phyloP scores from a whole-genome alignment of 768 basidiomycete species.

The Lepiota brunneoincarnata region DNA sequence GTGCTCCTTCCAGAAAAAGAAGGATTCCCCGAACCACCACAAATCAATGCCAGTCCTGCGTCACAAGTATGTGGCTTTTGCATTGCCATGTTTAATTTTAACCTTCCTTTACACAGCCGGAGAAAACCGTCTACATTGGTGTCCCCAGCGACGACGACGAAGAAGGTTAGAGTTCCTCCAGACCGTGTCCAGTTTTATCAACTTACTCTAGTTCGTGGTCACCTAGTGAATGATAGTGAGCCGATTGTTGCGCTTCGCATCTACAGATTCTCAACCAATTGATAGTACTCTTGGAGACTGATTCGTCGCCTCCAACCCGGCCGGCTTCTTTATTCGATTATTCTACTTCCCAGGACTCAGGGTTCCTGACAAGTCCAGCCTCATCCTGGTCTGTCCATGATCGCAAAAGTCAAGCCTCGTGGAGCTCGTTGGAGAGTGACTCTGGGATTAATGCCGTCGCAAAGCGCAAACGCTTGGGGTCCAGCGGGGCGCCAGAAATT shows the following conservation, averaged over 20 bases:
- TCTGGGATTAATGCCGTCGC: too few species aligned
- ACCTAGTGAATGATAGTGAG: slow-evolving; percentile 2
- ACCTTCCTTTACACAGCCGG: not conserved
- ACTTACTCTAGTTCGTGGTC: not conserved
- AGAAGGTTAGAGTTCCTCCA: slow-evolving; percentile 2
- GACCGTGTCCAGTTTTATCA: not conserved
- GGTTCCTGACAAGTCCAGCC: not conserved
- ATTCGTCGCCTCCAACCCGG: not conserved
- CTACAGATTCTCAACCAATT: too few species aligned
- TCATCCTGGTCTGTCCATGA: slow-evolving; percentile 1
- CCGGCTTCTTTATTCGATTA: not conserved
- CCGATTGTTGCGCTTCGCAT: not conserved
- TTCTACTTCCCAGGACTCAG: not conserved
- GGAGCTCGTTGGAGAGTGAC: not conserved
- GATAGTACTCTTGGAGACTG: not conserved
- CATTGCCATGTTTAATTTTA: not conserved
- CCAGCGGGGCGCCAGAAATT: not conserved
- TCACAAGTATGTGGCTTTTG: not conserved
- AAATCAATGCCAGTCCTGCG: too few species aligned
- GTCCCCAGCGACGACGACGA: slow-evolving; percentile 1
- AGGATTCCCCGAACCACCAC: not conserved
- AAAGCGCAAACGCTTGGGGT: not conserved
- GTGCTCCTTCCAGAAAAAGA: not conserved
- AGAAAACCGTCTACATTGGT: not conserved
- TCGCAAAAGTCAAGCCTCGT: not conserved